Evolutionary conservation across 257 asterid genomes (phyloP), one percentile per base, ranked within the genome.

Genomic region (Salvia rosmarinus): DNA sequence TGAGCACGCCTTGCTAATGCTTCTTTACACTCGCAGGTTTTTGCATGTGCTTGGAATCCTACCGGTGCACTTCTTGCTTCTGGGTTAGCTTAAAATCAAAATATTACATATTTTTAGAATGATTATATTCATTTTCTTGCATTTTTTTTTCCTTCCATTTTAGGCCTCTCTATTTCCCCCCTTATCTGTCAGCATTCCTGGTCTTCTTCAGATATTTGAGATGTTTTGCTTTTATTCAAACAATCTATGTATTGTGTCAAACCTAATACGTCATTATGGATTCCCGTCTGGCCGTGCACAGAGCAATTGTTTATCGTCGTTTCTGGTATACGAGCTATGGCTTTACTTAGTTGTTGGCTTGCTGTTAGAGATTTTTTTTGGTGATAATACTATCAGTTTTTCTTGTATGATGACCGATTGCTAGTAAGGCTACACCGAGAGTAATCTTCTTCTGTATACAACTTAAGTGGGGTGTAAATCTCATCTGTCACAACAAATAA

Each of bases 11-110:
- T 77, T 68, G 64, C 70, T 75, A 69, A 72, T 75, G 62, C 68
- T 72, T 59, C 70, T 73, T 69, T 65, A 49, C 57, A 68, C 57
- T 81, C 79, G 49, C 88, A 94, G 99, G 99, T 94, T 77, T 91
- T 89, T 85, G 98, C 99, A n/a, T 94, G 99, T 83, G 90, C 98
- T 9, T 94, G 99, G 99, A 89, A 91, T 74, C 96, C 99, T 39
- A 60, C 82, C 35, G 96, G 96, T 73, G 85, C 96, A 72, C 91
- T 94, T 83, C 98, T 94, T 83, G 99, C 99, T 71, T 89, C 99
- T 71, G 99, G 99, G 99, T 94, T 69, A 68, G 96, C 78, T 78
- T 74, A 40, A 32, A 55, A 43, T 72, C 68, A 63, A 46, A 50
- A 54, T 42, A 10, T 43, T 71, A 60, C 61, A 49, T 55, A 39